These are phyloP conservation scores for Apiospora phragmitis DNA, from an alignment of 2,329 filamentous ascomycete genomes.

Conservation along the genomic window DNA sequence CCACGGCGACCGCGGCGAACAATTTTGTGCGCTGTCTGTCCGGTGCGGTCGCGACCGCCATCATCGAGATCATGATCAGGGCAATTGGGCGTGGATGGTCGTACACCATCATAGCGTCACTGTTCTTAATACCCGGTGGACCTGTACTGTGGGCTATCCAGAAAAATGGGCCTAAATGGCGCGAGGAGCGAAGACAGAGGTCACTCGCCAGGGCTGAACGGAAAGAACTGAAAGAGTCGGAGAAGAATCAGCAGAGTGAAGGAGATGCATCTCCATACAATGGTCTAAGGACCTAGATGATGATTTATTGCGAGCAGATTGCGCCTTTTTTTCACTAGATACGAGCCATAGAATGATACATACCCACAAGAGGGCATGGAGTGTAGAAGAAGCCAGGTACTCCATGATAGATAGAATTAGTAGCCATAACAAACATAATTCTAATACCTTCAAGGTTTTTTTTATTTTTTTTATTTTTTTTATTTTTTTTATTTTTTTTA, in stretches of 20 bases:
- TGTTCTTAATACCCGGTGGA: slow-evolving; percentile 48
- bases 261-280: neutral
- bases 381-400: neutral
- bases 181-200: slow-evolving; percentile 49
- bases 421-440: neutral
- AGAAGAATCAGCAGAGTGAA: slow-evolving; percentile 17
- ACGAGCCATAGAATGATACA: neutral
- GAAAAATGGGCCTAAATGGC: slow-evolving; percentile 49
- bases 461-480: too few relatives aligned
- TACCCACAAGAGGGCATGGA: neutral
- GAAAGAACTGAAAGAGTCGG: slow-evolving; percentile 27
- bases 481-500: neutral
- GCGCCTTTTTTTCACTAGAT: neutral
- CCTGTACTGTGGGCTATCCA: slow-evolving; percentile 52
- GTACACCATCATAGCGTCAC: slow-evolving; percentile 58
- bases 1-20: slow-evolving; percentile 63
- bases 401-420: neutral
- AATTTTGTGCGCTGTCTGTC: slow-evolving; percentile 64
- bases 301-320: neutral
- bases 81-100: slow-evolving; percentile 62
- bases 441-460: too few relatives aligned
- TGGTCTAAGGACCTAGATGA: neutral
- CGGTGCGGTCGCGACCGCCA: slow-evolving; percentile 58
- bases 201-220: slow-evolving; percentile 32
- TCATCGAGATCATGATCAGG: slow-evolving; percentile 59